Evolutionary conservation across 495 filamentous ascomycete genomes (phyloP), one percentile per base, ranked within the genome.

Genomic region (Friedmanniomyces endolithicus): DNA sequence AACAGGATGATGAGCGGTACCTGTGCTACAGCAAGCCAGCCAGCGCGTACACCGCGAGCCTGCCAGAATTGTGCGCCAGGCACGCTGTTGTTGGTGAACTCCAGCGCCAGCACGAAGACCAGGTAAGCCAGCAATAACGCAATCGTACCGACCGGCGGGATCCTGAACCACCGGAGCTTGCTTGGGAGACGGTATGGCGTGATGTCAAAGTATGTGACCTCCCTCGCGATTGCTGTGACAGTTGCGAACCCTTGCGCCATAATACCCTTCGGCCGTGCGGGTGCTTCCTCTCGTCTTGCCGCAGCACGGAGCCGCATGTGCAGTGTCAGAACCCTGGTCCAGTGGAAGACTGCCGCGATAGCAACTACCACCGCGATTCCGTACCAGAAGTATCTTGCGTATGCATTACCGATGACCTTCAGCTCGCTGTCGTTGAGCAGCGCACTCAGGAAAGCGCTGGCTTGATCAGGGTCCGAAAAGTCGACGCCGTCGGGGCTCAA

Each of bases 351-450:
- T n/a, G 58, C 4, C 7, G 53, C 48, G 27, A 60, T 57, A 12
- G 6, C 53, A 31, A 60, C 48, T 19, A 57, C 53, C 11, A 52
- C 53, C 11, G 24, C 47, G 17, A 57, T 46, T 1, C 58, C 58
- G 39, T 60, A 60, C 58, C 58, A 60, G 54, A 60, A 60, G 43
- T 56, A 50, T 24, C 48, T 45, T 2, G 58, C 58, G 55, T 57
- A 57, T 16, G 17, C 34, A 25, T 60, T 60, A 24, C 53, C 45
- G 19, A 46, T 52, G 53, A 52, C 27, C 34, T 56, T 49, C 20
- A 60, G 33, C 37, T 56, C 24, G 17, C 31, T 46, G 22, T 60
- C 58, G 41, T 57, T 34, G 14, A 60, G 47, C 25, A 60, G n/a
- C 4, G 48, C 57, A 1, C 12, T 19, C 12, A 59, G 51, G 20